These are phyloP conservation scores for Penicillium chermesinum DNA, from an alignment of 495 filamentous ascomycete genomes.

Conservation along the genomic window DNA sequence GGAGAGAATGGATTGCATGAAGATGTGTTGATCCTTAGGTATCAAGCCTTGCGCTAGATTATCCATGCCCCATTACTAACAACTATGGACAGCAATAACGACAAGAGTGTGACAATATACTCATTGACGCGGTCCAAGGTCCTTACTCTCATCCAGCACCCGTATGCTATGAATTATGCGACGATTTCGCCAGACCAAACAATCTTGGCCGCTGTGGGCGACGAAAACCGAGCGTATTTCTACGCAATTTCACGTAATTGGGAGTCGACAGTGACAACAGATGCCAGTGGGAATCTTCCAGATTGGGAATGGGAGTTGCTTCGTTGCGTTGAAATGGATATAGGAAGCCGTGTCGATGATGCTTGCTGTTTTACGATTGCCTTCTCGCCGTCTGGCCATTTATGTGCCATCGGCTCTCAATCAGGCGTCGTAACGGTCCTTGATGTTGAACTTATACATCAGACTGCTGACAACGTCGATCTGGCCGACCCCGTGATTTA, in stretches of 20 bases:
- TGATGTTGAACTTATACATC: constrained; percentile 49
- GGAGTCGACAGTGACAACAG: constrained; percentile 37
- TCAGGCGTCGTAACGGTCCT: constrained; percentile 66
- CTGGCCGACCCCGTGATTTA: constrained; percentile 33
- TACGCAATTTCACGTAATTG: constrained; percentile 50
- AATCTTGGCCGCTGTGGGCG: constrained; percentile 77
- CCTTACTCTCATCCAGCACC: constrained; percentile 63
- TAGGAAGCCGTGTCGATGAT: constrained; percentile 31
- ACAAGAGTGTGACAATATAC: constrained; percentile 76
- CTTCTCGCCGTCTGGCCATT: constrained; percentile 61
- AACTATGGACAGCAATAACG: constrained; percentile 65
- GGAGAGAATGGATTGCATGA: constrained; percentile 48
- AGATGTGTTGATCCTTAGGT: constrained; percentile 62
- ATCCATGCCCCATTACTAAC: background rate
- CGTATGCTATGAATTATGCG: constrained; percentile 86
- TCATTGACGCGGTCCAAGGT: constrained; percentile 59
- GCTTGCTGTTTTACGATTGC: constrained; percentile 63
- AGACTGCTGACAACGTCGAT: constrained; percentile 31
- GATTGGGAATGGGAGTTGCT: constrained; percentile 36
- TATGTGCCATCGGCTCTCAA: constrained; percentile 68
- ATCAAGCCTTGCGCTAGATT: constrained; percentile 5
- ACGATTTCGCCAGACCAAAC: constrained; percentile 84
- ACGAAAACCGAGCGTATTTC: constrained; percentile 77
- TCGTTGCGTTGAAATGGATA: constrained; percentile 34
- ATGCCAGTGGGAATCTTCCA: constrained; percentile 38